These are phyloP conservation scores for Phanerochaete sordida DNA, from an alignment of 768 basidiomycete genomes.

Conservation along the genomic window DNA sequence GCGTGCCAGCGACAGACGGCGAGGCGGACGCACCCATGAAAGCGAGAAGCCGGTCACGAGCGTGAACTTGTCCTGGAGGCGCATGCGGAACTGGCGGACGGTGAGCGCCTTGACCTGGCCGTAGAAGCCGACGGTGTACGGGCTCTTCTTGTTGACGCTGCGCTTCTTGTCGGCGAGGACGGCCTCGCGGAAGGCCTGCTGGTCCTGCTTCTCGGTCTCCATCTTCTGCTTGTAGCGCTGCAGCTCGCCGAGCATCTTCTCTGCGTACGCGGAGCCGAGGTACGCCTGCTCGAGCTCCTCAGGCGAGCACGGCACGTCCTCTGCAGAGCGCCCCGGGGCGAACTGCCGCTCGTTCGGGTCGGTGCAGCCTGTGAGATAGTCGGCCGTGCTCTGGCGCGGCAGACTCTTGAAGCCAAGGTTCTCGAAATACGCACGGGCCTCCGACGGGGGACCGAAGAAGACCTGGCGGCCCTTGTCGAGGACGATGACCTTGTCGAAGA, in stretches of 20 bases:
- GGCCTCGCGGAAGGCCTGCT: slow-evolving; percentile 73
- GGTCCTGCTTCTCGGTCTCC: slow-evolving; percentile 62
- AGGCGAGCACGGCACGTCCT: slow-evolving; percentile 64
- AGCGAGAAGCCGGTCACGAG: slow-evolving; percentile 67
- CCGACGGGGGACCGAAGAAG: slow-evolving; percentile 70
- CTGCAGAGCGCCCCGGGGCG: slow-evolving; percentile 53
- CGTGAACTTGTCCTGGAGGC: slow-evolving; percentile 76
- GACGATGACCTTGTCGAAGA: slow-evolving; percentile 88
- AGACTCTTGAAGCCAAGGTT: slow-evolving; percentile 67
- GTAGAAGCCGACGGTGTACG: slow-evolving; percentile 77
- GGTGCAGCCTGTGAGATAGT: slow-evolving; percentile 82
- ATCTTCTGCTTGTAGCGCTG: slow-evolving; percentile 51
- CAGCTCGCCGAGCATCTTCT: slow-evolving; percentile 42
- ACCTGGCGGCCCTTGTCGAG: slow-evolving; percentile 79
- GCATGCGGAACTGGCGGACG: slow-evolving; percentile 68
- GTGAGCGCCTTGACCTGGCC: slow-evolving; percentile 72
- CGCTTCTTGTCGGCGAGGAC: slow-evolving; percentile 75
- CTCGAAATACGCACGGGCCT: slow-evolving; percentile 80
- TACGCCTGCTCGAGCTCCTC: slow-evolving; percentile 65
- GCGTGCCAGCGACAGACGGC: background rate
- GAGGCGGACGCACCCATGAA: slow-evolving; percentile 22
- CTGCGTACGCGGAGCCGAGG: slow-evolving; percentile 42
- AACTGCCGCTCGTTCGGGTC: slow-evolving; percentile 85
- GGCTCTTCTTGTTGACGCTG: slow-evolving; percentile 72
- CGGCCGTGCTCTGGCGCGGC: slow-evolving; percentile 81